phyloP scores from a whole-genome alignment of 2,329 filamentous ascomycete genomes.

The Reticulascus tulasneorum region DNA sequence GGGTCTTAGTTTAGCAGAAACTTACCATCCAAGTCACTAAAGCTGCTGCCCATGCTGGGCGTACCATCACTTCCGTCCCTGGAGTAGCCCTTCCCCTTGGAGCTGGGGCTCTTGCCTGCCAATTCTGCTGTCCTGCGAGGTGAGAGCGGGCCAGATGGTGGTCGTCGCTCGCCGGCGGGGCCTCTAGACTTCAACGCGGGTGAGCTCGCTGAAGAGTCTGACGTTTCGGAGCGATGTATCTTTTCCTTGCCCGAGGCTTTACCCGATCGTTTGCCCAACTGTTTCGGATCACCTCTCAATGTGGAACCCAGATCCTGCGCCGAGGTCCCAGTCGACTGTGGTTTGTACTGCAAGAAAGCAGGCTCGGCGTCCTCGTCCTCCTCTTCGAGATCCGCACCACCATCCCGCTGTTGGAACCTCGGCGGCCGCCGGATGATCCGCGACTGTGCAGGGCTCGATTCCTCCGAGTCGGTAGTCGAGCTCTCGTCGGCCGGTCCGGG shows the following conservation, averaged over 20 bases:
- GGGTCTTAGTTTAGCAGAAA: conserved; percentile 10
- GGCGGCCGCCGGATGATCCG: conserved; percentile 58
- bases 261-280: too few relatives aligned
- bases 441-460: conserved; percentile 52
- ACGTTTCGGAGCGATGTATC: conserved; percentile 49
- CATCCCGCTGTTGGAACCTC: conserved; percentile 35
- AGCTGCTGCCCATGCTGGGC: conserved; percentile 80
- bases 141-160: conserved; percentile 44
- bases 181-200: conserved; percentile 31
- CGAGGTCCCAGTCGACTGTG: conserved; percentile 27
- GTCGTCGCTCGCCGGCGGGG: conserved; percentile 26
- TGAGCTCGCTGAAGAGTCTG: conserved; percentile 60
- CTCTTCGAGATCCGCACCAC: conserved; percentile 16
- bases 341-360: conserved; percentile 48
- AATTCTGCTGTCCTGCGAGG: conserved; percentile 58
- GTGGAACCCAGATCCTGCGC: conserved; percentile 50
- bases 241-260: conserved; percentile 26
- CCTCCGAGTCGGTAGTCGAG: conserved; percentile 39
- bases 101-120: conserved; percentile 48
- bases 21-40: conserved; percentile 76
- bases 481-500: conserved; percentile 33
- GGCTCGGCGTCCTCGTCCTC: conserved; percentile 53
- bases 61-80: conserved; percentile 68
- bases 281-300: conserved; percentile 38
- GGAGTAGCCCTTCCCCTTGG: conserved; percentile 45